Evolutionary conservation across 1,284 basidiomycete genomes (phyloP), one percentile per base, ranked within the genome.

Genomic region (Malassezia caprae): DNA sequence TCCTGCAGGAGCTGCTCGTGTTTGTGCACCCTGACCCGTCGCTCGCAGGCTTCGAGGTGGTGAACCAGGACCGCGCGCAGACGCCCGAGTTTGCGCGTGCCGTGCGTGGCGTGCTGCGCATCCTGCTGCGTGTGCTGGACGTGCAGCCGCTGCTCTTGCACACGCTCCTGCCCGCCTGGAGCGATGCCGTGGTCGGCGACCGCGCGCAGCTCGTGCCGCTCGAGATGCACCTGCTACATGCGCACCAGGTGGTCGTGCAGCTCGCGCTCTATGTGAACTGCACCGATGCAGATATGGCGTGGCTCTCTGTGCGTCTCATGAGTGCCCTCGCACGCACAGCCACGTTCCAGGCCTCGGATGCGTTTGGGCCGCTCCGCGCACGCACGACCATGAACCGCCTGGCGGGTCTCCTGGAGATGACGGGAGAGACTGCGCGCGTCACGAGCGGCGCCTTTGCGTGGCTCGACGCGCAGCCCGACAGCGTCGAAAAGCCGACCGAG

Each of bases 141-240:
- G 80, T 90, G 28, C 90, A 96, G 73, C 84, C 87, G 49, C 81
- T 88, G 48, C 96, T 93, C 78, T 79, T 90, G 42, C 89, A 96
- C 57, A 83, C 91, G 15, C 81, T 96, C 42, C 78, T 94, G 11
- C 88, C 90, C 2, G 77, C 86, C 4, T 80, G 93, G 6, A 77
- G 82, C 8, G 84, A 89, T 47, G 57, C 62, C 8, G 21, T 23
- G 10, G 32, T 48, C 12, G 21, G 30, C 21, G 54, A 50, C 12
- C 48, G 54, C 12, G 48, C 54, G 24, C 39, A 37, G 30, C 82
- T 41, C 80, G 93, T 61, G 87, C 93, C 74, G 84, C 89, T 69
- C 83, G 85, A 37, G 79, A 91, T 53, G 12, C 66, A 67, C 34
- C 53, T 74, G 28, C 83, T 88, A 3, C 89, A 87, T 69, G 61